Conservation (phyloP, 805 yeast species). For the Geotrichum ghanense region DNA sequence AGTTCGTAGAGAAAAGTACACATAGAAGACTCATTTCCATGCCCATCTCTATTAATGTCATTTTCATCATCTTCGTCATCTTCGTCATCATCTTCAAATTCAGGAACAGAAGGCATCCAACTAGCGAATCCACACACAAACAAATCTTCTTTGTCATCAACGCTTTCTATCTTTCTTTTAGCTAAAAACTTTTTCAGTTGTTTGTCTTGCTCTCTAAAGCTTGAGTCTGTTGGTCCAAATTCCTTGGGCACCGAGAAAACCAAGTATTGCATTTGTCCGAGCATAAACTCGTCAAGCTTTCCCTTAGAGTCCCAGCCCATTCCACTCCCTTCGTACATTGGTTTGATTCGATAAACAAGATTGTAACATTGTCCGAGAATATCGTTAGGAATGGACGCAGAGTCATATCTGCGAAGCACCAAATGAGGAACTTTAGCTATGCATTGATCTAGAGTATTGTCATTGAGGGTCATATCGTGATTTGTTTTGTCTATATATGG, state of each 20-base stretch:
- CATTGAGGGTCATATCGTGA: too few species aligned
- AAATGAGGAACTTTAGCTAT: too few species aligned
- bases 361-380: slow-evolving; percentile 13
- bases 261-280: slow-evolving; percentile 12
- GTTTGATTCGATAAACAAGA: slow-evolving; percentile 14
- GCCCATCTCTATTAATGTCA: slow-evolving; percentile 7
- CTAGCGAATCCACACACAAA: slow-evolving; percentile 14
- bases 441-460: too few species aligned
- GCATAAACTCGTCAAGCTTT: slow-evolving; percentile 18
- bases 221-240: too few species aligned
- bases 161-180: too few species aligned
- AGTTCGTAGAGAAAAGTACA: slow-evolving; percentile 19
- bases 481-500: too few species aligned
- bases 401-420: not conserved
- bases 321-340: slow-evolving; percentile 16
- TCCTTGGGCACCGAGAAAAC: too few species aligned
- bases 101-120: slow-evolving; percentile 8
- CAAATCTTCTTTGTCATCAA: too few species aligned
- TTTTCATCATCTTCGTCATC: slow-evolving; percentile 11
- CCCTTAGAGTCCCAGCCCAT: slow-evolving; percentile 17
- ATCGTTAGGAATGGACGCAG: not conserved
- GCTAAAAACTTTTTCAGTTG: too few species aligned
- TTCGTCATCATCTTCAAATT: slow-evolving; percentile 6
- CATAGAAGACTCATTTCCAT: not conserved
- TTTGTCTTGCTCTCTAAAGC: too few species aligned